These are phyloP conservation scores for Lactuca saligna DNA, from an alignment of 129 eudicot species.

Conservation along the genomic window DNA sequence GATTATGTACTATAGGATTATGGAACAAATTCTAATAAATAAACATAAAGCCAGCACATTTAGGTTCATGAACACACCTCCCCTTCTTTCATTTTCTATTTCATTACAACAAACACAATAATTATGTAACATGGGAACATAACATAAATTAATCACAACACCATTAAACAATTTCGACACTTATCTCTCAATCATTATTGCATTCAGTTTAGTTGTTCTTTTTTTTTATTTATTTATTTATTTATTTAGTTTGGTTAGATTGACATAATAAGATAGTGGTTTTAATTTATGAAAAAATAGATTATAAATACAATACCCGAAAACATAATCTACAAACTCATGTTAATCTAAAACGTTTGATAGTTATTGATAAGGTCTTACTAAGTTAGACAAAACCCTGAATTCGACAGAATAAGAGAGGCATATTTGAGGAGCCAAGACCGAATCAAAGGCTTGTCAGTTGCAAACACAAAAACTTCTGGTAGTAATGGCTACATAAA, in stretches of 20 bases:
- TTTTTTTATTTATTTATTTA: not conserved
- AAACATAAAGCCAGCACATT: conserved; percentile 33
- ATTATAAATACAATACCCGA: not conserved
- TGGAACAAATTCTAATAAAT: conserved; percentile 31
- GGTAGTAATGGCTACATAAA: too few species aligned
- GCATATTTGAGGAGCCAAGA: too few species aligned
- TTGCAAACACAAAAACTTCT: too few species aligned
- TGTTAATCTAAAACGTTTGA: too few species aligned
- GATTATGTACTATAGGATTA: conserved; percentile 34
- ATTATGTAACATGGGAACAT: conserved; percentile 38
- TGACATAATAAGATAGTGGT: not conserved
- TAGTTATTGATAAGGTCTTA: too few species aligned
- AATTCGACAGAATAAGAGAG: too few species aligned
- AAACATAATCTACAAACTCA: not conserved
- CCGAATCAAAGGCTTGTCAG: too few species aligned
- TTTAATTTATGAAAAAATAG: too few species aligned
- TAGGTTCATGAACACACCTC: conserved; percentile 42
- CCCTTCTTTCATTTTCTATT: conserved; percentile 16
- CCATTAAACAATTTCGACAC: conserved; percentile 7
- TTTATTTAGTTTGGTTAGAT: too few species aligned
- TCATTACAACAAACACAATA: conserved; percentile 13
- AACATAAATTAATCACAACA: conserved; percentile 16
- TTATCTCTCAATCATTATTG: conserved; percentile 32
- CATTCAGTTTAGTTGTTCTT: not conserved
- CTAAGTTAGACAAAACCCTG: too few species aligned